Percentiles rank a stretch among this genome's conserved stretches.
Conservation (phyloP, 1,284 basidiomycete genomes). For the Trichosporon sp. region DNA sequence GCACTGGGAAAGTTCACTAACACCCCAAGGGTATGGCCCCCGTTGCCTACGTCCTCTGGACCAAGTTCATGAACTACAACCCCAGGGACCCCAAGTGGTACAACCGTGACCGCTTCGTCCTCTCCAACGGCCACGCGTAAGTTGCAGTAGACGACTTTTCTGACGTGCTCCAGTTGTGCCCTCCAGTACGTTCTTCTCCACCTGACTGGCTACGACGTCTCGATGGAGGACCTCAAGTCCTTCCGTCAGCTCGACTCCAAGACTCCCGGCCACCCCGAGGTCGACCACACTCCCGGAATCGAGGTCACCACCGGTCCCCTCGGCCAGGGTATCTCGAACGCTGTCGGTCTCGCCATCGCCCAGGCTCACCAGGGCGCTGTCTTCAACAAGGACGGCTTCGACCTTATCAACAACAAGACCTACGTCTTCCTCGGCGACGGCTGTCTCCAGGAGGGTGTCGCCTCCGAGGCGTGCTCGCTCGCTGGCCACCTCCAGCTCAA, state of each 20-base stretch:
- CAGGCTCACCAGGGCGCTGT: conserved; percentile 84
- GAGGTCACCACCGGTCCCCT: conserved; percentile 97
- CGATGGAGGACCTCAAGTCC: conserved; percentile 57
- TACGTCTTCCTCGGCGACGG: conserved; percentile 94
- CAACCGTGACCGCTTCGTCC: conserved; percentile 71
- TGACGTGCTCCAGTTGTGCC: conserved; percentile 65
- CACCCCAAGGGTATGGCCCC: conserved; percentile 71
- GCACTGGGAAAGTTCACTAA: no score
- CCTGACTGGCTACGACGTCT: conserved; percentile 60
- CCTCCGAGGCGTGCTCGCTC: conserved; percentile 84
- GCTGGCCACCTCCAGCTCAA: conserved; percentile 89
- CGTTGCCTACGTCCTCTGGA: conserved; percentile 82
- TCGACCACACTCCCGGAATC: conserved; percentile 83
- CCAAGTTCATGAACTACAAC: conserved; percentile 79
- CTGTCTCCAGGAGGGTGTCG: conserved; percentile 94
- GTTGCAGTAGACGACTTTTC: conserved; percentile 21
- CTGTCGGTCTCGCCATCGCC: conserved; percentile 89
- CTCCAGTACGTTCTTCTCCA: conserved; percentile 59
- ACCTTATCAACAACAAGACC: conserved; percentile 86
- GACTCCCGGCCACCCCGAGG: conserved; percentile 91
- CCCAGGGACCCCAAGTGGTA: conserved; percentile 87
- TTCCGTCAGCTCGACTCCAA: conserved; percentile 75
- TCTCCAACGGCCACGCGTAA: conserved; percentile 59
- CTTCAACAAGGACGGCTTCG: conserved; percentile 85
- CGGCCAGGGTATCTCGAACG: conserved; percentile 88